Evolutionary conservation across 441 rosid species (phyloP).

Genomic region (Arabidopsis hybrid): DNA sequence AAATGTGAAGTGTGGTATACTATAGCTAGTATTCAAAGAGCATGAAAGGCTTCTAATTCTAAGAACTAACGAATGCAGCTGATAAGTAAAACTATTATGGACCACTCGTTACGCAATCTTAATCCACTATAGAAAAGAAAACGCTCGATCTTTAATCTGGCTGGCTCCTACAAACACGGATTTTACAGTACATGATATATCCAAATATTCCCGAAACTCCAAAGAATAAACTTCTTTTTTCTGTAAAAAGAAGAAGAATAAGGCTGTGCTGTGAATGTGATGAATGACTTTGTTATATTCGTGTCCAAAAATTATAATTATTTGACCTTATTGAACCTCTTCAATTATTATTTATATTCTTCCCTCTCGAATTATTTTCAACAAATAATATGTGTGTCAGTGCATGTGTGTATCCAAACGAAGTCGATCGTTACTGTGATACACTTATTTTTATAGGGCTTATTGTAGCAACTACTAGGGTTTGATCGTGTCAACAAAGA

Average conservation of each 20-base stretch:
- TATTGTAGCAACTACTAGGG: conserved; percentile 18
- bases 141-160: neutral
- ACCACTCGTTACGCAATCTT: neutral
- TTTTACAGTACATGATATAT: conserved; percentile 7
- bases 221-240: neutral
- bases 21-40: neutral
- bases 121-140: too few species aligned
- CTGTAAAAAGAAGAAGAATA: neutral
- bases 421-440: conserved; percentile 21
- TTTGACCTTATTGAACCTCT: conserved; percentile 14
- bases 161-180: conserved; percentile 18
- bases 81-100: neutral
- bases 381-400: conserved; percentile 37
- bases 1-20: neutral
- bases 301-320: conserved; percentile 31
- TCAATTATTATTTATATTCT: conserved; percentile 23
- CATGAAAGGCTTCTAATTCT: neutral
- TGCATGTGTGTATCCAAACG: conserved; percentile 24
- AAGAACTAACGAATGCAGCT: neutral
- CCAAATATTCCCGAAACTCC: conserved; percentile 4
- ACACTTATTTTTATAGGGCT: conserved; percentile 15
- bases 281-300: conserved; percentile 35
- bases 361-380: conserved; percentile 29
- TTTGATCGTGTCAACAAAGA: conserved; percentile 20
- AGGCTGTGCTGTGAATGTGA: conserved; percentile 4